Evolutionary conservation across 805 yeast genomes (phyloP), one percentile per base, ranked within the genome.

Genomic region (Hanseniaspora lachancei): DNA sequence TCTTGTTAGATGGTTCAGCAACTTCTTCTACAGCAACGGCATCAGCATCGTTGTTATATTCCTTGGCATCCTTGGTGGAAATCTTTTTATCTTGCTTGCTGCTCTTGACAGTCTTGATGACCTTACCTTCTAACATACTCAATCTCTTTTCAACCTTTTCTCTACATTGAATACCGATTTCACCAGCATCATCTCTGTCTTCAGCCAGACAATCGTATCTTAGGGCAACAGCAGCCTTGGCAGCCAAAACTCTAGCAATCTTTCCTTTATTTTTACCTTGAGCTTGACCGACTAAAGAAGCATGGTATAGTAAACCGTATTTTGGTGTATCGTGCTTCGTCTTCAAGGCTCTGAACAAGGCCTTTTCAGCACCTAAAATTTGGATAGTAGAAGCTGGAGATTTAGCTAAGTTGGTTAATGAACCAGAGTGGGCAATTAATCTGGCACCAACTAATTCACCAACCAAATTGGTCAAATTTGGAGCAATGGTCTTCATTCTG

Each of bases 401-500:
- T 76, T 93, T 93, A 62, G 98, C 95, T 65, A 93, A 78, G 58
- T 95, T 87, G 65, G 89, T 83, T 65, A 93, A 76, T 62, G 96
- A 86, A 66, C 98, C 98, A 54, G 97, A 83, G 71, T 93, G 98
- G 44, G 98, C 93, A 70, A 93, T 93, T 69, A 93, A 79, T 74
- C 98, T 82, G 59, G 98, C 98, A 73, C 98, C 98, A 50, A 93
- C 95, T 63, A 93, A 81, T 76, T 93, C 98, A 68, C 98, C 98
- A 60, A 93, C 95, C 64, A 93, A 79, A 49, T 93, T 84, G 51
- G 97, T 89, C 69, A 91, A 78, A 72, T 93, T 93, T 69, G 98
- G 98, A 60, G 98, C 98, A 75, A 93, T 91, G 52, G 97, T 97
- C 74, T 87, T 89, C 98, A 93, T 93, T 76, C 97, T 86, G 58